phyloP scores from a whole-genome alignment of 2,329 filamentous ascomycete genomes.

The Beauveria sp. region DNA sequence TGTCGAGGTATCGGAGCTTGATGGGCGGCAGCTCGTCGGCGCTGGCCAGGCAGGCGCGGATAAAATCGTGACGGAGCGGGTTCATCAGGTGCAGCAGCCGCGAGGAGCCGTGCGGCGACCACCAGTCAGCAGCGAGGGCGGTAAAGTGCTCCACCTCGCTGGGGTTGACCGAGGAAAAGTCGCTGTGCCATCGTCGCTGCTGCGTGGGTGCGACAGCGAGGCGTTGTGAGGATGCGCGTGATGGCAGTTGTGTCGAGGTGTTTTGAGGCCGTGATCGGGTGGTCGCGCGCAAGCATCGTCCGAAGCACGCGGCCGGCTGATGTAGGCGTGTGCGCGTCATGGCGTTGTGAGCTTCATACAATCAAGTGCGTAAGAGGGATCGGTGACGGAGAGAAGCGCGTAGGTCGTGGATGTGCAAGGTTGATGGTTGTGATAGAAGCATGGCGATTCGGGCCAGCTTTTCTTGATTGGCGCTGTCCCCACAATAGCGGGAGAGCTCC shows the following conservation, averaged over 20 bases:
- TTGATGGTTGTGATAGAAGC: background rate
- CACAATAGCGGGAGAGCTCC: background rate
- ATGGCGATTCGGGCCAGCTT: background rate
- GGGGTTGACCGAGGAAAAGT: conserved; percentile 69
- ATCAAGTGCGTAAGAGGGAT: background rate
- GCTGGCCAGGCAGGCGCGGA: conserved; percentile 57
- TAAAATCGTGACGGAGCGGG: conserved; percentile 89
- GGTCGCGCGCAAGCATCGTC: background rate
- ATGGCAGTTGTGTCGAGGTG: background rate
- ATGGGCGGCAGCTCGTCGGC: conserved; percentile 32
- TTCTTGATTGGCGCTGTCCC: background rate
- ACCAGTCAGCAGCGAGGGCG: conserved; percentile 87
- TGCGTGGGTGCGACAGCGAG: background rate
- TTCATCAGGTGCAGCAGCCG: conserved; percentile 96
- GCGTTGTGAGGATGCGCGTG: background rate
- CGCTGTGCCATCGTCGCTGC: conserved; percentile 10
- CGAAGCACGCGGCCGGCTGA: background rate
- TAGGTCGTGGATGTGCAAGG: background rate
- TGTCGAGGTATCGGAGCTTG: conserved; percentile 67
- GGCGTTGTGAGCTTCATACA: background rate
- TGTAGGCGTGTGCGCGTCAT: background rate
- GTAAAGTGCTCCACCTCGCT: conserved; percentile 93
- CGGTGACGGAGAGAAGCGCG: background rate
- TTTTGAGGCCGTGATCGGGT: background rate
- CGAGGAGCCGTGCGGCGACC: conserved; percentile 90